These are phyloP conservation scores for Neurospora crassa DNA, from an alignment of 2,329 filamentous ascomycete species.

Conservation along the genomic window DNA sequence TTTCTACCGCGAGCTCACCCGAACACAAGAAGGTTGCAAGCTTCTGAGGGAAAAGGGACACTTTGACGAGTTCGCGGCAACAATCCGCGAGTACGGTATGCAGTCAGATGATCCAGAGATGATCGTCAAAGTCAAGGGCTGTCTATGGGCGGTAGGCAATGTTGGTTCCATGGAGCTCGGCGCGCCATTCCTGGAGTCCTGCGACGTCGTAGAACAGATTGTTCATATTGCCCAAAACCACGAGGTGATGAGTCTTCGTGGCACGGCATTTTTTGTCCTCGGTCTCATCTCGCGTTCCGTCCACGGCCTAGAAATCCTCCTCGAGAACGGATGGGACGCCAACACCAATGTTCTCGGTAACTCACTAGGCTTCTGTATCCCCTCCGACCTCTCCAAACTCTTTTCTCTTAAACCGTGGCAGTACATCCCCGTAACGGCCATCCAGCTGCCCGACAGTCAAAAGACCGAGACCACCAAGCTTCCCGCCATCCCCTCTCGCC, in stretches of 20 bases:
- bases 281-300: slow-evolving; percentile 86
- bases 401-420: slow-evolving; percentile 61
- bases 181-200: slow-evolving; percentile 84
- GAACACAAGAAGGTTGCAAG: slow-evolving; percentile 85
- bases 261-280: slow-evolving; percentile 93
- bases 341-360: slow-evolving; percentile 75
- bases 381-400: slow-evolving; percentile 65
- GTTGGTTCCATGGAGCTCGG: slow-evolving; percentile 97
- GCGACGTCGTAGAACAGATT: slow-evolving; percentile 79
- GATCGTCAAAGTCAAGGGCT: slow-evolving; percentile 90
- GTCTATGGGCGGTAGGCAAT: slow-evolving; percentile 94
- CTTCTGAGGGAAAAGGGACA: slow-evolving; percentile 88
- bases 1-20: slow-evolving; percentile 91
- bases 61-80: slow-evolving; percentile 85
- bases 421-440: slow-evolving; percentile 37
- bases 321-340: slow-evolving; percentile 86
- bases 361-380: slow-evolving; percentile 81
- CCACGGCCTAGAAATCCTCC: slow-evolving; percentile 84
- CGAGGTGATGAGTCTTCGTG: slow-evolving; percentile 83
- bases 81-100: slow-evolving; percentile 79
- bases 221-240: slow-evolving; percentile 81
- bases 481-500: slow-evolving; percentile 30
- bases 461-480: slow-evolving; percentile 40
- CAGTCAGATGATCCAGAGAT: slow-evolving; percentile 77
- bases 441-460: slow-evolving; percentile 40